Evolutionary conservation across 192 early-diverging fungal species (phyloP).

Genomic region (Coemansia sp.): DNA sequence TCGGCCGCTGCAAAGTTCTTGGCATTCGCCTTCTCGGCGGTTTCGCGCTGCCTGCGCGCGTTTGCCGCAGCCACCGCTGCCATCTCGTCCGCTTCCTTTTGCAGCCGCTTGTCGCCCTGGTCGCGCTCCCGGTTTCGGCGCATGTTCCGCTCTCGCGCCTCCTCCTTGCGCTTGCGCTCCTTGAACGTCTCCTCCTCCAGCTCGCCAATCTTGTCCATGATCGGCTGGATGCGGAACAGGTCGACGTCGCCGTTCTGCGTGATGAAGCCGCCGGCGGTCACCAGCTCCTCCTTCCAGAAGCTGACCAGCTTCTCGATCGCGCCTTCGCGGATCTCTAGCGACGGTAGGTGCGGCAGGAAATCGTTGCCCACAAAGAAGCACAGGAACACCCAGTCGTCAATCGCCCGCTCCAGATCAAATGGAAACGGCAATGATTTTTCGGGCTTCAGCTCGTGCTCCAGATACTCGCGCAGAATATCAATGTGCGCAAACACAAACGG

Average conservation of each 20-base stretch:
- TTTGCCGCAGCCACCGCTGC: conserved; percentile 51
- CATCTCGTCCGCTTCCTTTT: conserved; percentile 45
- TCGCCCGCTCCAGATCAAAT: conserved; percentile 84
- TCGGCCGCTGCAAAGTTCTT: conserved; percentile 60
- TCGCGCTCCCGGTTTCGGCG: background rate
- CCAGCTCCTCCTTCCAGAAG: conserved; percentile 84
- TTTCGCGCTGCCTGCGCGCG: conserved; percentile 26
- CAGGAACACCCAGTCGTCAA: conserved; percentile 97
- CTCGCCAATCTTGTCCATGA: conserved; percentile 79
- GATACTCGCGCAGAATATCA: conserved; percentile 83
- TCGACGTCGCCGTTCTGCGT: conserved; percentile 78
- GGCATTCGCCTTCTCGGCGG: conserved; percentile 5
- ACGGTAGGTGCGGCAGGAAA: conserved; percentile 92
- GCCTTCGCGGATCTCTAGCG: conserved; percentile 91
- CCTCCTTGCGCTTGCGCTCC: conserved; percentile 57
- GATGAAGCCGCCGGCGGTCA: conserved; percentile 73
- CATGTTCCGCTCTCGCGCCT: conserved; percentile 41
- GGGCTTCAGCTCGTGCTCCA: conserved; percentile 76
- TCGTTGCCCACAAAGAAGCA: conserved; percentile 99
- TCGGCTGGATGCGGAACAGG: conserved; percentile 68
- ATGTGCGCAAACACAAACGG: conserved; percentile 84
- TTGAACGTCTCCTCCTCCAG: conserved; percentile 77
- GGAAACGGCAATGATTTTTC: conserved; percentile 59
- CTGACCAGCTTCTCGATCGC: conserved; percentile 84
- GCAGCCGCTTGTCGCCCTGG: conserved; percentile 38